Base-by-base conservation (phyloP, 1,139 yeast genomes). In the Kurtzmaniella quercitrusa region DNA sequence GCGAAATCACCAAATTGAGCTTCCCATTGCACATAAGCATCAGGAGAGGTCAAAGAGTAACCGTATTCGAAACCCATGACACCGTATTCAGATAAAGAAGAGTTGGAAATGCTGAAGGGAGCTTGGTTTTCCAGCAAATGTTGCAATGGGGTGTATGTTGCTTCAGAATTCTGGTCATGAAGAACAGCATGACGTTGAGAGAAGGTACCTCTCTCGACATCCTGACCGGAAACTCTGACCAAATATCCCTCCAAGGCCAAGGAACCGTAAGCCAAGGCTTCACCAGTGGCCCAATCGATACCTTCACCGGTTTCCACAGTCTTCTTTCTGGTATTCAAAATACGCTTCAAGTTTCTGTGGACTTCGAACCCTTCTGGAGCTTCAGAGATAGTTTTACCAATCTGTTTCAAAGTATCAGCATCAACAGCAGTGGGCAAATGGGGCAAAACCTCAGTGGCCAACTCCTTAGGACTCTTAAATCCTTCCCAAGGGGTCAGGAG, bases 1-100 rank as follows among this genome's bases (percentile, higher is more conserved):
- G 98, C 98, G 59, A 94, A 94, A 73, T 94, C 99, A 81, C 99
- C 99, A 59, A 94, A 94, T 76, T 94, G 99, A 46, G 98, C 98
- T 75, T 94, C 99, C 99, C 99, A 94, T 75, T 86, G 85, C 46
- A 93, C 98, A 50, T 88, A 81, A 46, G 96, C 70, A 64, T 93
- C 97, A 52, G 99, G 99, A 43, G 95, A 87, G 50, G 96, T 87
- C 68, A 94, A 79, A 9, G 98, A 93, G 77, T 93, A 94, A 72
- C 99, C 99, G 65, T 94, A 94, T 73, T 94, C 99, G 66, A 89
- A 94, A 56, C 98, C 98, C 91, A 93, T 85, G 45, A 89, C 97
- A 79, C 98, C 99, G 66, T 90, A 94, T 73, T 94, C 99, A 39
- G 98, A 90, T 60, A 94, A 79, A 8, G 98, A 90, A n/a, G 98